Conservation (phyloP, 2,329 filamentous ascomycete species). For the Rhynchosporium secalis region DNA sequence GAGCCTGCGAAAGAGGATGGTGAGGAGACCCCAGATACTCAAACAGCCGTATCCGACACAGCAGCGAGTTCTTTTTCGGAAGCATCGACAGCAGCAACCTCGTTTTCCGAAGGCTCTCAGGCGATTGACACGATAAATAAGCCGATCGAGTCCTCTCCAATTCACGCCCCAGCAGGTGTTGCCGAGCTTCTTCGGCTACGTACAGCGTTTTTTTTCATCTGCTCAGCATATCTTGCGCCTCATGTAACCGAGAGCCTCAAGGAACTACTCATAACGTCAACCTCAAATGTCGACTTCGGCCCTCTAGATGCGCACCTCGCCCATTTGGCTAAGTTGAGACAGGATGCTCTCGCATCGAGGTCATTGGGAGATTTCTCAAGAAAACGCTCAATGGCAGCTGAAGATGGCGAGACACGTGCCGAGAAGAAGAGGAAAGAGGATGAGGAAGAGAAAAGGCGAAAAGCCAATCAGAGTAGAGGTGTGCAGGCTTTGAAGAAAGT, state of each 20-base stretch:
- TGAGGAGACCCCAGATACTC: slow-evolving; percentile 39
- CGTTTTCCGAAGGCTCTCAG: slow-evolving; percentile 37
- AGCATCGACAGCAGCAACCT: slow-evolving; percentile 42
- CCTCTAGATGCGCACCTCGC: slow-evolving; percentile 70
- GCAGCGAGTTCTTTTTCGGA: slow-evolving; percentile 43
- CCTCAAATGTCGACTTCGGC: slow-evolving; percentile 59
- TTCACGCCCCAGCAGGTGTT: slow-evolving; percentile 41
- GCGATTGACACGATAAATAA: slow-evolving; percentile 18
- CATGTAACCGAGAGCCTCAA: slow-evolving; percentile 43
- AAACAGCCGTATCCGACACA: slow-evolving; percentile 39
- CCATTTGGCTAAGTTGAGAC: slow-evolving; percentile 64
- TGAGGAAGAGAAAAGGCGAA: slow-evolving; percentile 84
- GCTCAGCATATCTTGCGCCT: slow-evolving; percentile 49
- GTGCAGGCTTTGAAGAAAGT: slow-evolving; percentile 85
- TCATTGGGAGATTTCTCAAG: slow-evolving; percentile 69
- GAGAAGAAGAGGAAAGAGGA: slow-evolving; percentile 86
- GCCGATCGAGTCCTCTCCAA: slow-evolving; percentile 29
- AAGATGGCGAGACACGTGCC: slow-evolving; percentile 60
- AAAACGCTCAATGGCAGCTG: slow-evolving; percentile 65
- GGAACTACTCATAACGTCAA: slow-evolving; percentile 41
- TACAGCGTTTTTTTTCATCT: slow-evolving; percentile 51
- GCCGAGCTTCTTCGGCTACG: slow-evolving; percentile 48
- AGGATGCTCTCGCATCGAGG: slow-evolving; percentile 69
- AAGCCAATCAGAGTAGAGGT: slow-evolving; percentile 70
- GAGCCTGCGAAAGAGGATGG: slow-evolving; percentile 37